Evolutionary conservation across 140 eudicot species (phyloP), one percentile per base, ranked within the genome.

Genomic region (Anethum foeniculum): DNA sequence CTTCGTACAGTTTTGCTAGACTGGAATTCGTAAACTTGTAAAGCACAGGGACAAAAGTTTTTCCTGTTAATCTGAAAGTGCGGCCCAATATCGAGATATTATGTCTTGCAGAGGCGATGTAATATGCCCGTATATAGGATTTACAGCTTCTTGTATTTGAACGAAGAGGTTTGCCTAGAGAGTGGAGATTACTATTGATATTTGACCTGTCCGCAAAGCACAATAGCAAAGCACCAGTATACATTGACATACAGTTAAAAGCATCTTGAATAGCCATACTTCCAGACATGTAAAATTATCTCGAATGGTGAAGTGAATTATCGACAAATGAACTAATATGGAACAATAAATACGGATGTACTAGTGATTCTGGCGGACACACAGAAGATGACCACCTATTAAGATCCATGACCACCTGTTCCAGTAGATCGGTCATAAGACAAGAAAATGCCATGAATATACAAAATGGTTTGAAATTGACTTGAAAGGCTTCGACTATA

Each of bases 221-320:
- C 77, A 88, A 25, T 2, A 85, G 75, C 56, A 88, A 52, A 60
- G 84, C 85, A 19, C 92, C 93, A 7, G 95, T 83, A 85, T 78
- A 80, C 85, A 85, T 90, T 46, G 98, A 89, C 78, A 94, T 73
- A 75, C 85, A 82, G 51, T 76, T 88, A 76, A 87, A 86, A 75
- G 97, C 89, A 84, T 89, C 95, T 54, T 86, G 89, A 75, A 94
- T 84, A 21, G 86, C 90, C 74, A 81, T 41, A 81, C 85, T 87
- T 78, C 94, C 94, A 71, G 92, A 88, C 62, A 80, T 82, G 56
- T 72, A 78, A 67, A 81, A 68, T 65, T 80, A 75, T 79, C 84
- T 86, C 60, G 90, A 90, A 80, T 81, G 78, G 83, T 69, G 38
- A 2, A 67, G 81, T 12, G 93, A 87, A 84, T 74, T 85, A 73